A percentile compares a stretch with the other conserved stretches of the same genome.
These are phyloP conservation scores for Ambrosiella beaveri DNA, from an alignment of 2,329 filamentous ascomycete genomes.

Conservation along the genomic window DNA sequence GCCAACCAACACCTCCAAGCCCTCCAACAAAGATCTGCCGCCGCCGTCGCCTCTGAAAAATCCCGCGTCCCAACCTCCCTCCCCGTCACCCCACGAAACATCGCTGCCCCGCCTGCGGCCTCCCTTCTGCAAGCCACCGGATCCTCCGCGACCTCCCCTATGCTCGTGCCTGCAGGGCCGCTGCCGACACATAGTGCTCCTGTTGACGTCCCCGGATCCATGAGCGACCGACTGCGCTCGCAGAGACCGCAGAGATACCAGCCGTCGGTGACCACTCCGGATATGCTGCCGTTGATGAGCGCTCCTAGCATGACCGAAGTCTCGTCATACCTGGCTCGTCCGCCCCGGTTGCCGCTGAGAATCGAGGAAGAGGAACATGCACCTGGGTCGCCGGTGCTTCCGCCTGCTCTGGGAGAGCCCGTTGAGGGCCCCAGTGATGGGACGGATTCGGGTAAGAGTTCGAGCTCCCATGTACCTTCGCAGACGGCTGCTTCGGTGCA, in stretches of 20 bases:
- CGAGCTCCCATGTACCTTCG: constrained; percentile 47
- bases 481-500: constrained; percentile 46
- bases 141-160: constrained; percentile 29
- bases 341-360: constrained; percentile 75
- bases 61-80: constrained; percentile 21
- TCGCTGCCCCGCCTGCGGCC: constrained; percentile 39
- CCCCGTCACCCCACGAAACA: constrained; percentile 36
- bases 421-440: constrained; percentile 30
- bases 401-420: constrained; percentile 31
- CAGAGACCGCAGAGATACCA: constrained; percentile 8
- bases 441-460: constrained; percentile 31
- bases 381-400: constrained; percentile 76
- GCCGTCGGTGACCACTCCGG: constrained; percentile 6
- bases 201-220: constrained; percentile 11
- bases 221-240: constrained; percentile 3
- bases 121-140: constrained; percentile 44
- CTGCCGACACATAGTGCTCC: constrained; percentile 4
- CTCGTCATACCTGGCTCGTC: constrained; percentile 47
- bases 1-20: constrained; percentile 14
- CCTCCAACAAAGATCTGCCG: constrained; percentile 4
- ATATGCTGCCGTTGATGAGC: constrained; percentile 23
- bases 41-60: constrained; percentile 4
- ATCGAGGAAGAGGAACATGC: constrained; percentile 85
- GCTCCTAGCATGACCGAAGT: constrained; percentile 45
- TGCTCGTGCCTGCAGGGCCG: constrained; percentile 15